Conservation (phyloP, 257 asterid species). For the Nyctanthes arbortristis region DNA sequence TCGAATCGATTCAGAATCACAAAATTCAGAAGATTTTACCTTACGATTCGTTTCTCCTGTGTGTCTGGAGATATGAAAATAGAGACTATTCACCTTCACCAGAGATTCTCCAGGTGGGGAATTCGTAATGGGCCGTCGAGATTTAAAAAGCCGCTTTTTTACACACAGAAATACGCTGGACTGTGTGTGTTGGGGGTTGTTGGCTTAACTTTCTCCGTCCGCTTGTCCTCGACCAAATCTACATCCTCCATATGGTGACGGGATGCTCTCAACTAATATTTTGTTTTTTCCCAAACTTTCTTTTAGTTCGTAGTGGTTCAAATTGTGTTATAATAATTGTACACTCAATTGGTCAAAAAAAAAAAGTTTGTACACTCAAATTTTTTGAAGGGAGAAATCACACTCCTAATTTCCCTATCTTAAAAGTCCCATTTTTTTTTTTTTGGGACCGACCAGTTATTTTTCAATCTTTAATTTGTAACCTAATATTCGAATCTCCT, state of each 20-base stretch:
- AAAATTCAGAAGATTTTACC: neutral
- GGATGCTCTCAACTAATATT: too few species aligned
- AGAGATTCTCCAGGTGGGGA: neutral
- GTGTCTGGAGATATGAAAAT: neutral
- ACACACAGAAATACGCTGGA: neutral
- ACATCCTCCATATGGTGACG: neutral
- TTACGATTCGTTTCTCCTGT: neutral
- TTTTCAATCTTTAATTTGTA: neutral
- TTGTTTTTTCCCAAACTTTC: too few species aligned
- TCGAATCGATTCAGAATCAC: neutral
- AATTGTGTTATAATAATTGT: too few species aligned
- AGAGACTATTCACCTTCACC: neutral
- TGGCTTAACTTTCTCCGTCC: slow-evolving; percentile 36
- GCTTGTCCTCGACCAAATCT: slow-evolving; percentile 32
- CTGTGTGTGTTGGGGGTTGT: neutral
- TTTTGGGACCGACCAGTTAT: too few species aligned
- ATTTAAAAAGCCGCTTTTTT: neutral
- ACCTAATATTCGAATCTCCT: neutral
- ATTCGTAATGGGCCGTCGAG: neutral
- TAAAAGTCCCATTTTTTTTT: too few species aligned
- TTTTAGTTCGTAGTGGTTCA: too few species aligned
- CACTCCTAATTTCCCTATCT: too few species aligned
- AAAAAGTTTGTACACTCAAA: too few species aligned
- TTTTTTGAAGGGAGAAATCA: too few species aligned
- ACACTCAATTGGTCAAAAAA: too few species aligned